Conservation (phyloP, 306 rosid genomes). For the Vigna angularis region DNA sequence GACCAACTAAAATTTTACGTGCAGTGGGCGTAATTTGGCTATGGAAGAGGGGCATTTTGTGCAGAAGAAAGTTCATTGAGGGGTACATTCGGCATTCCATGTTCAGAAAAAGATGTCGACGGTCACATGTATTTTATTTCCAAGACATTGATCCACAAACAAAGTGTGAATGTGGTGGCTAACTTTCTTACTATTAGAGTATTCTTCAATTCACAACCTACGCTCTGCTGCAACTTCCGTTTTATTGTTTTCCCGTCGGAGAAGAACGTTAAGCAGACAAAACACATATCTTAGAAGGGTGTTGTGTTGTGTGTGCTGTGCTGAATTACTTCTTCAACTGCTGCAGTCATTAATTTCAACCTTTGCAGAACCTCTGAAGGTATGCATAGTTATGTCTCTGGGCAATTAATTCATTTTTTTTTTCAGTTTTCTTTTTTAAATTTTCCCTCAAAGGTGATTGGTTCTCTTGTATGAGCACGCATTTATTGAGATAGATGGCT, state of each 20-base stretch:
- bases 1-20: conserved; percentile 22
- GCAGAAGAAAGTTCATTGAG: neutral
- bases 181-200: conserved; percentile 9
- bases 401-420: neutral
- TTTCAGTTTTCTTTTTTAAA: neutral
- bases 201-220: conserved; percentile 1
- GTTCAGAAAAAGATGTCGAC: conserved; percentile 27
- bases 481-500: conserved; percentile 69
- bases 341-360: conserved; percentile 42
- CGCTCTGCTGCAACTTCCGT: conserved; percentile 19
- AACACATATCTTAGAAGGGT: neutral
- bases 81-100: conserved; percentile 35
- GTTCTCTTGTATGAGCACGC: conserved; percentile 48
- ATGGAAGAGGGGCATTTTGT: conserved; percentile 27
- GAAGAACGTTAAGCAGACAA: conserved; percentile 31
- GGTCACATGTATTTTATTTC: conserved; percentile 38
- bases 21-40: conserved; percentile 7
- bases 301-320: neutral
- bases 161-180: conserved; percentile 35
- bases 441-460: neutral
- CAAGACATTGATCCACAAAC: conserved; percentile 23
- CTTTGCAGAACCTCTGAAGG: conserved; percentile 50
- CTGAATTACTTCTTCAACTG: conserved; percentile 43
- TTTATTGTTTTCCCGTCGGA: neutral
- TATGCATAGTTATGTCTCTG: conserved; percentile 43